A percentile compares a stretch with the other conserved stretches of the same genome.
Conservation (phyloP, 176 grass and related monocot genomes). For the Poa pratensis region DNA sequence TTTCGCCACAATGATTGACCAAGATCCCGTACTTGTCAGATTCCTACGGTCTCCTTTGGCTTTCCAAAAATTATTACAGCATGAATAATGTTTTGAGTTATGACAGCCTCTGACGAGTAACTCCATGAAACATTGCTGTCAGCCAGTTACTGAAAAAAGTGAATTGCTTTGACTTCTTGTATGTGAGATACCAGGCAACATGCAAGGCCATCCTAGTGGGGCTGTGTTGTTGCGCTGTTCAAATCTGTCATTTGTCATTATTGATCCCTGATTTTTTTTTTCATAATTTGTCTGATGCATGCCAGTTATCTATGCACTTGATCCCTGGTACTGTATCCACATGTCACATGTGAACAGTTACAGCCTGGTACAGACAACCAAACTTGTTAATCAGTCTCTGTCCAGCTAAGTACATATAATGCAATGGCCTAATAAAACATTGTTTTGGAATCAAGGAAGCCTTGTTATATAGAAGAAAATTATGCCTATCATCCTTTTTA, state of each 20-base stretch:
- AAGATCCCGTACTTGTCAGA: slow-evolving; percentile 21
- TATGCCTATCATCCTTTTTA: not conserved
- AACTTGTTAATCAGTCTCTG: slow-evolving; percentile 15
- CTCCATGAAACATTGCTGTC: slow-evolving; percentile 39
- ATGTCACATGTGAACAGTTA: slow-evolving; percentile 52
- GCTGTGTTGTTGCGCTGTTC: slow-evolving; percentile 50
- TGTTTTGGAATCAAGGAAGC: not conserved
- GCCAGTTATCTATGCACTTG: slow-evolving; percentile 25
- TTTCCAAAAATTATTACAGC: slow-evolving; percentile 23
- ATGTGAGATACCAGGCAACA: slow-evolving; percentile 57
- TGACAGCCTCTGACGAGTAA: slow-evolving; percentile 30
- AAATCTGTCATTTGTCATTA: slow-evolving; percentile 54
- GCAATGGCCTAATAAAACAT: not conserved
- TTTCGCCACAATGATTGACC: slow-evolving; percentile 18
- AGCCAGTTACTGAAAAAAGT: slow-evolving; percentile 54
- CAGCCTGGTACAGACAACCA: slow-evolving; percentile 36
- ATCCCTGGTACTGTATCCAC: slow-evolving; percentile 24
- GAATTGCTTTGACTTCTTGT: slow-evolving; percentile 64
- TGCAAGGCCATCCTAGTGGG: slow-evolving; percentile 49
- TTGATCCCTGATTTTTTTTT: slow-evolving; percentile 34
- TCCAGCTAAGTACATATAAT: not conserved
- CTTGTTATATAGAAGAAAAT: not conserved
- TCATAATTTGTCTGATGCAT: slow-evolving; percentile 7
- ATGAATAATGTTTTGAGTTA: slow-evolving; percentile 31
- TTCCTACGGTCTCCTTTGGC: slow-evolving; percentile 15